phyloP scores from a whole-genome alignment of 495 filamentous ascomycete genomes.

The Penicillium robsamsonii region DNA sequence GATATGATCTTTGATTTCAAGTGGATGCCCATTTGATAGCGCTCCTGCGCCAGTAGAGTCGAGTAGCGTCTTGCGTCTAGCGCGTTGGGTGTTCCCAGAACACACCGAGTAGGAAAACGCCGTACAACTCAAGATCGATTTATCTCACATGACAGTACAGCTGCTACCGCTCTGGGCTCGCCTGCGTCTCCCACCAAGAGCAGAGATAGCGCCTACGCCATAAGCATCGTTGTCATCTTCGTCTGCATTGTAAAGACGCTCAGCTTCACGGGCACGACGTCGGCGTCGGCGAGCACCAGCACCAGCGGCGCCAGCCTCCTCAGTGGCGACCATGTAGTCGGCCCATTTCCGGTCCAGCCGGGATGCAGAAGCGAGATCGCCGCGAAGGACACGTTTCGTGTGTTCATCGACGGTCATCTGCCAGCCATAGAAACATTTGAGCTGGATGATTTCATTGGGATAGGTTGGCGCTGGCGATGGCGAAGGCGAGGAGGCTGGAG shows the following conservation, averaged over 20 bases:
- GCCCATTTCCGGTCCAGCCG: slow-evolving; percentile 88
- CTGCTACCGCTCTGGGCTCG: slow-evolving; percentile 55
- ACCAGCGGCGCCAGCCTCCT: slow-evolving; percentile 75
- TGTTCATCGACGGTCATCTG: slow-evolving; percentile 94
- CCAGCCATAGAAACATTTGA: slow-evolving; percentile 95
- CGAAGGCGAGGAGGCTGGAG: slow-evolving; percentile 34
- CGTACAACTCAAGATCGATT: background rate
- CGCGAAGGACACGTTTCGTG: slow-evolving; percentile 74
- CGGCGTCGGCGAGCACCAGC: slow-evolving; percentile 64
- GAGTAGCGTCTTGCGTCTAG: background rate
- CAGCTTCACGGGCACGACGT: slow-evolving; percentile 73
- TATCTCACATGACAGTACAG: slow-evolving; percentile 54
- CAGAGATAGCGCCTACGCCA: slow-evolving; percentile 24
- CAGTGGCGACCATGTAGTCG: slow-evolving; percentile 86
- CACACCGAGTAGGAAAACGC: background rate
- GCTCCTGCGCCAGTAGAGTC: slow-evolving; percentile 19
- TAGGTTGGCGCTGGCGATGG: slow-evolving; percentile 43
- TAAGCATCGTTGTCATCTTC: slow-evolving; percentile 61
- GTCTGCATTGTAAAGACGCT: slow-evolving; percentile 66
- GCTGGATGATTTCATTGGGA: slow-evolving; percentile 70
- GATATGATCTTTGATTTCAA: background rate
- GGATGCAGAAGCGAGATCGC: slow-evolving; percentile 66
- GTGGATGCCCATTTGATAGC: slow-evolving; percentile 1
- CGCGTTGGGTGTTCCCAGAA: slow-evolving; percentile 6
- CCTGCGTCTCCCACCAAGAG: slow-evolving; percentile 39